phyloP scores from a whole-genome alignment of 2,329 filamentous ascomycete species.

The Lecanosticta acicola region DNA sequence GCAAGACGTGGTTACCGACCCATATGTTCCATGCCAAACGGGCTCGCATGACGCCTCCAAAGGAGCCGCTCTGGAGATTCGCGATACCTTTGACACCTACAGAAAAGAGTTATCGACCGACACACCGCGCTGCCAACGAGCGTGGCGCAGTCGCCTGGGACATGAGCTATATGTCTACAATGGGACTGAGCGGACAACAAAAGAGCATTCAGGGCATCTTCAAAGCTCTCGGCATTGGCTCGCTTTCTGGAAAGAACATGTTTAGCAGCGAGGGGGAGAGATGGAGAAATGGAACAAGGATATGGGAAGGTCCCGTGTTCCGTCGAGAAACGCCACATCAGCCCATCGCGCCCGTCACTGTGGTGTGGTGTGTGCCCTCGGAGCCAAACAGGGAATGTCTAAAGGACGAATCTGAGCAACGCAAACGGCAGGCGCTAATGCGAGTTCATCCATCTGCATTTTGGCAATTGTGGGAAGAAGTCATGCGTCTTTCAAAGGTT shows the following conservation, averaged over 20 bases:
- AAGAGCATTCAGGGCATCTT: constrained; percentile 62
- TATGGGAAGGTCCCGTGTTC: constrained; percentile 53
- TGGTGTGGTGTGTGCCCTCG: constrained; percentile 64
- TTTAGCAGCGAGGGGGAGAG: constrained; percentile 61
- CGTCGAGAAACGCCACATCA: constrained; percentile 50
- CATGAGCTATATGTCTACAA: constrained; percentile 86
- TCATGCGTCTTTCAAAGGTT: constrained; percentile 53
- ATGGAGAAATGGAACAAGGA: constrained; percentile 62
- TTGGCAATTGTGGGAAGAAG: constrained; percentile 59
- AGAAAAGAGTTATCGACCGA: constrained; percentile 82
- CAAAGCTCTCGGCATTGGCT: constrained; percentile 56
- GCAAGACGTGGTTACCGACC: constrained; percentile 92
- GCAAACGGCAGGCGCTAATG: constrained; percentile 57
- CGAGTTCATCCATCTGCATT: constrained; percentile 80
- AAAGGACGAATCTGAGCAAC: constrained; percentile 31
- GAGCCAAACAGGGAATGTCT: constrained; percentile 15
- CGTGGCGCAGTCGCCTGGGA: constrained; percentile 85
- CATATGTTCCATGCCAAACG: constrained; percentile 92
- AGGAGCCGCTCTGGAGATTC: constrained; percentile 82
- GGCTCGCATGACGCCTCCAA: constrained; percentile 77
- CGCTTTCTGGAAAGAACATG: constrained; percentile 30
- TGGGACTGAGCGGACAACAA: constrained; percentile 65
- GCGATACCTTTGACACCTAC: constrained; percentile 78
- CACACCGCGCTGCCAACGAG: constrained; percentile 70
- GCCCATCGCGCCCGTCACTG: constrained; percentile 63